Percentiles rank a stretch among this genome's conserved stretches.
These are phyloP conservation scores for Naganishia sp. DNA, from an alignment of 1,284 basidiomycete genomes.

Conservation along the genomic window DNA sequence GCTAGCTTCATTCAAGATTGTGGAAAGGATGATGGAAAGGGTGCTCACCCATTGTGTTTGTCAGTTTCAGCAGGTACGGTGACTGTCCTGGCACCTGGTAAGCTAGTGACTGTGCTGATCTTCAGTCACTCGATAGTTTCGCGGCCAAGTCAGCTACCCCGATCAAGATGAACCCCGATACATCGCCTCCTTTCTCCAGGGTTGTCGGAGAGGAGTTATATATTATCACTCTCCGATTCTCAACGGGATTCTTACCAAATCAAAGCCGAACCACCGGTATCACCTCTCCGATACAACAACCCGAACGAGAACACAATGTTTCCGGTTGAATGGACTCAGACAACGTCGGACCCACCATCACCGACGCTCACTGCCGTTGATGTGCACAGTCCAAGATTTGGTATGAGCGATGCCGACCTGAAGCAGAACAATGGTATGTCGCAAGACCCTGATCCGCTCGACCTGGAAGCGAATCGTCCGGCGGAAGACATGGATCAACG, in stretches of 20 bases:
- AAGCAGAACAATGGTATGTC: not conserved
- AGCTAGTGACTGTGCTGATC: not conserved
- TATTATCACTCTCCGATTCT: not conserved
- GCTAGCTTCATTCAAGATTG: too few species aligned
- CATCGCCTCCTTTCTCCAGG: not conserved
- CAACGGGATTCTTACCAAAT: too few species aligned
- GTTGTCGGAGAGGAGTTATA: not conserved
- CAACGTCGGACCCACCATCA: slow-evolving; percentile 14
- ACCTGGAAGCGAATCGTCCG: slow-evolving; percentile 11
- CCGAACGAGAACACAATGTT: slow-evolving; percentile 2
- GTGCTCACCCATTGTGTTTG: too few species aligned
- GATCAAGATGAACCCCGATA: not conserved
- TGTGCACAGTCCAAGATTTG: not conserved
- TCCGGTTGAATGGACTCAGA: not conserved
- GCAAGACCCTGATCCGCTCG: slow-evolving; percentile 8
- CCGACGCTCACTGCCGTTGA: slow-evolving; percentile 21
- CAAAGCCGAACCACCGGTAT: not conserved
- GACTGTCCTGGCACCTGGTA: not conserved
- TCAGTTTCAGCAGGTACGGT: not conserved
- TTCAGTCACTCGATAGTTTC: not conserved
- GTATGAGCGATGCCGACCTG: not conserved
- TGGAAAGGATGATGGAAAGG: too few species aligned
- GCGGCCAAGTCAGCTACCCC: slow-evolving; percentile 1
- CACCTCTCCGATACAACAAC: not conserved
- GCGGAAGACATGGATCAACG: not conserved